These are phyloP conservation scores for Yamadazyma olivae DNA, from an alignment of 805 yeast genomes.

Conservation along the genomic window DNA sequence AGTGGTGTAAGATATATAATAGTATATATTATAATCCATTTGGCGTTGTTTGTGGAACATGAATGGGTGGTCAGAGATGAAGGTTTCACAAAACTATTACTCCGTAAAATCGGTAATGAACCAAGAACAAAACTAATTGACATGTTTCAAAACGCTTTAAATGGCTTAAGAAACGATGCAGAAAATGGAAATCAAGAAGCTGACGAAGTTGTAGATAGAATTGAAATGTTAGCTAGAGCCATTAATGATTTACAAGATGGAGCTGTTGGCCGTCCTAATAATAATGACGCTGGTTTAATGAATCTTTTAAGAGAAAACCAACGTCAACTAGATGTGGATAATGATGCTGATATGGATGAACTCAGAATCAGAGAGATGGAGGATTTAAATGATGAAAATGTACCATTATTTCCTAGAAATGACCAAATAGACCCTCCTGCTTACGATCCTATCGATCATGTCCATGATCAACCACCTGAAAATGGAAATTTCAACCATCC, in stretches of 20 bases:
- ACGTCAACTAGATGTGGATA: not conserved
- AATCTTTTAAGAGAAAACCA: slow-evolving; percentile 4
- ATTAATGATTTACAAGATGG: slow-evolving; percentile 18
- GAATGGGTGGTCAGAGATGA: slow-evolving; percentile 73
- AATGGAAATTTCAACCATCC: not conserved
- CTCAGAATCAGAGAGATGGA: not conserved
- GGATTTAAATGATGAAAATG: not conserved
- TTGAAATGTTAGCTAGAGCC: slow-evolving; percentile 25
- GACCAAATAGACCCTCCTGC: not conserved
- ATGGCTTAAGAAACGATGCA: slow-evolving; percentile 22
- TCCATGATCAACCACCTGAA: not conserved
- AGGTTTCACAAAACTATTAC: slow-evolving; percentile 58
- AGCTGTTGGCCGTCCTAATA: no score
- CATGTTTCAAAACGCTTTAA: slow-evolving; percentile 30
- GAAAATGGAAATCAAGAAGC: slow-evolving; percentile 19
- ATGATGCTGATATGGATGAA: not conserved
- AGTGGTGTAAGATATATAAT: slow-evolving; percentile 39
- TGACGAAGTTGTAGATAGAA: slow-evolving; percentile 19
- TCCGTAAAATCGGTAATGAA: slow-evolving; percentile 58
- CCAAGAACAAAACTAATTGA: slow-evolving; percentile 40
- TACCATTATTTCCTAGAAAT: not conserved
- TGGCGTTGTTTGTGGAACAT: slow-evolving; percentile 55
- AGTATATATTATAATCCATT: slow-evolving; percentile 36
- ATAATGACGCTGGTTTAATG: slow-evolving; percentile 1
- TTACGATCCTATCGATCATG: not conserved